Evolutionary conservation across 2,329 filamentous ascomycete species (phyloP).

Genomic region (Neopestalotiopsis clavispora): DNA sequence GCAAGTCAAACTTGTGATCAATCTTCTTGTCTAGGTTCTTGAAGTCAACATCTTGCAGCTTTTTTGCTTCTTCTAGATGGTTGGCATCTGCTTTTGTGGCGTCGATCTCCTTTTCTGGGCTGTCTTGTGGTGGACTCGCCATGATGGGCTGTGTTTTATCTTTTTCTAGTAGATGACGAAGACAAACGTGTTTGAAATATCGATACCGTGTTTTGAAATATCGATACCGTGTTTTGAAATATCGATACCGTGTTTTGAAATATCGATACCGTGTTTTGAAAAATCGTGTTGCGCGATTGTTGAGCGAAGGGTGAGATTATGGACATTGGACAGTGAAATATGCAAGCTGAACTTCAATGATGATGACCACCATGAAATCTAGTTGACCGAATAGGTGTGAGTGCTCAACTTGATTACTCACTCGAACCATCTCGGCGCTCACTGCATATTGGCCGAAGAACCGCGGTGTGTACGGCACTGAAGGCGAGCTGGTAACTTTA

Average conservation of each 20-base stretch:
- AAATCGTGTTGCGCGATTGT: no score
- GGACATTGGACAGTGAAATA: neutral
- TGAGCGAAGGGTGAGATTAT: no score
- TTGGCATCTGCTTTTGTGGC: conserved; percentile 16
- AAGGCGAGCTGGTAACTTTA: neutral
- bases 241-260: no score
- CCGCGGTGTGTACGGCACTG: no score
- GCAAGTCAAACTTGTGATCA: conserved; percentile 28
- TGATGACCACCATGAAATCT: no score
- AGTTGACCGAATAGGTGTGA: no score
- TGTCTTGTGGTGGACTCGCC: conserved; percentile 18
- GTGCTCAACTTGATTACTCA: neutral
- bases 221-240: no score
- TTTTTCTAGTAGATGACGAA: no score
- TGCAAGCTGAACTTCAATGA: neutral
- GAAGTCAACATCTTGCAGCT: conserved; percentile 3
- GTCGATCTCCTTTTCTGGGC: conserved; percentile 14
- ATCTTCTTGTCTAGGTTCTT: conserved; percentile 22
- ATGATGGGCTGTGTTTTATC: neutral
- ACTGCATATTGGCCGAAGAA: neutral
- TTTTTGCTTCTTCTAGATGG: conserved; percentile 19
- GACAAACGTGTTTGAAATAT: no score
- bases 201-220: no score
- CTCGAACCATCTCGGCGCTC: neutral
- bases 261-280: no score